These are phyloP conservation scores for Nitzschia putrida DNA, from an alignment of 108 stramenopile genomes.

Conservation along the genomic window DNA sequence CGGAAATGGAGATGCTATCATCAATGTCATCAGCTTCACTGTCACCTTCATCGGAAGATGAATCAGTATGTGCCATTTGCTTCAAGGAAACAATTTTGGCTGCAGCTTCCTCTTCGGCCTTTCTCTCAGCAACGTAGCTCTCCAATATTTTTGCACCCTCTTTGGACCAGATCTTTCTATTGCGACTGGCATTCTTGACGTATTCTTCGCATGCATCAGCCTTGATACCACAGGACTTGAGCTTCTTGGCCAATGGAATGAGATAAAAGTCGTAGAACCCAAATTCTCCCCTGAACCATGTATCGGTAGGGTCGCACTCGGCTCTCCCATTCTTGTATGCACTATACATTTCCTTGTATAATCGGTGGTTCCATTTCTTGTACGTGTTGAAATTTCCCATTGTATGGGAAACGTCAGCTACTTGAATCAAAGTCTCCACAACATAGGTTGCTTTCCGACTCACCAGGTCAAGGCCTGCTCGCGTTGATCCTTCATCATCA, in stretches of 20 bases:
- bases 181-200: constrained; percentile 36
- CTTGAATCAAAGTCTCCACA: constrained; percentile 54
- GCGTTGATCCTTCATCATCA: neutral
- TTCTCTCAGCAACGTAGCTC: constrained; percentile 3
- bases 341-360: constrained; percentile 46
- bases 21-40: constrained; percentile 5
- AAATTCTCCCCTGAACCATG: constrained; percentile 46
- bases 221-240: constrained; percentile 49
- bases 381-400: constrained; percentile 46
- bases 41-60: constrained; percentile 3
- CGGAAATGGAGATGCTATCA: constrained; percentile 13
- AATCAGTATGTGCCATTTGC: neutral
- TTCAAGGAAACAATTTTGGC: neutral
- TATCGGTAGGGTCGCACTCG: constrained; percentile 29
- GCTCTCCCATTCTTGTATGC: constrained; percentile 44
- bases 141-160: constrained; percentile 15
- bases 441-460: constrained; percentile 43
- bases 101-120: constrained; percentile 8
- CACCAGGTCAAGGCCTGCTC: constrained; percentile 10
- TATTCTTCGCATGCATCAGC: constrained; percentile 36
- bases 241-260: constrained; percentile 49
- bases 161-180: constrained; percentile 28
- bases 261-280: constrained; percentile 52
- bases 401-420: constrained; percentile 55
- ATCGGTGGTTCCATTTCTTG: constrained; percentile 48